Percentiles rank a stretch among this genome's conserved stretches.
phyloP scores from a whole-genome alignment of 139 green algal genomes.

The Trebouxia sp. region DNA sequence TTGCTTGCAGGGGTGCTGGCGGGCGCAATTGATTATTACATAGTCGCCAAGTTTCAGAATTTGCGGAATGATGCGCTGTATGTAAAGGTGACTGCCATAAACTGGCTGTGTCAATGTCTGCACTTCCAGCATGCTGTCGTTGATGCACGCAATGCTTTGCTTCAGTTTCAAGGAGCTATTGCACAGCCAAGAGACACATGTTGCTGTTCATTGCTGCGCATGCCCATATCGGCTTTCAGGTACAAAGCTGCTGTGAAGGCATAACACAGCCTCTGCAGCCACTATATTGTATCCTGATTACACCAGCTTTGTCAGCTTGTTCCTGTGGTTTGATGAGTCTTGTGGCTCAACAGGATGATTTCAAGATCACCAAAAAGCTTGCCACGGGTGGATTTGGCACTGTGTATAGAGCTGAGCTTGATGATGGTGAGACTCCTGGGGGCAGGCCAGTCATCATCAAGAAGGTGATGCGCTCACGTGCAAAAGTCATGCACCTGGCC shows the following conservation, averaged over 20 bases:
- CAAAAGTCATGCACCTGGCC: too few relatives aligned
- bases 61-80: constrained; percentile 34
- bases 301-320: background rate
- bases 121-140: too few relatives aligned
- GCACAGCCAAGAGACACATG: too few relatives aligned
- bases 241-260: too few relatives aligned
- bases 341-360: constrained; percentile 81
- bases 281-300: background rate
- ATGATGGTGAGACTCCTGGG: constrained; percentile 40
- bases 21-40: constrained; percentile 82
- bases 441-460: constrained; percentile 66
- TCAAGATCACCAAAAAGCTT: constrained; percentile 83
- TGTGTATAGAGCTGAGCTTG: constrained; percentile 78
- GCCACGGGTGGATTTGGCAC: constrained; percentile 91
- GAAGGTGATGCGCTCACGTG: constrained; percentile 61
- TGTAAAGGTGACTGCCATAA: constrained; percentile 32
- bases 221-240: too few relatives aligned
- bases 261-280: background rate
- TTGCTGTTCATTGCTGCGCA: too few relatives aligned
- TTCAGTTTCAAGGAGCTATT: too few relatives aligned
- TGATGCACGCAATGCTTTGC: too few relatives aligned
- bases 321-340: too few relatives aligned
- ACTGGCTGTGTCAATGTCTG: too few relatives aligned
- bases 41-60: constrained; percentile 64
- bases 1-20: constrained; percentile 69